A percentile compares a stretch with the other conserved stretches of the same genome.
These are phyloP conservation scores for Ziziphus jujuba DNA, from an alignment of 306 rosid species.

Conservation along the genomic window DNA sequence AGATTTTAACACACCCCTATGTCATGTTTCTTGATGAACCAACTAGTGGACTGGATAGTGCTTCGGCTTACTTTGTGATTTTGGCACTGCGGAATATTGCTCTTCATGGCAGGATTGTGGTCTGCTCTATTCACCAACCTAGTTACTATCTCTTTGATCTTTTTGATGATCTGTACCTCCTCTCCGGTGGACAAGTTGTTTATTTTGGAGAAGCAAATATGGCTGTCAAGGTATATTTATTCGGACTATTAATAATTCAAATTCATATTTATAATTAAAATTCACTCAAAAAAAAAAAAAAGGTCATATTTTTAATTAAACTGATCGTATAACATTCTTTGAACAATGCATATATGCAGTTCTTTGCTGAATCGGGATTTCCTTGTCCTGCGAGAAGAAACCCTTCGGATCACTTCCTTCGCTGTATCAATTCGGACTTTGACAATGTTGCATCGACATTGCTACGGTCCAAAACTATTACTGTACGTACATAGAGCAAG, in stretches of 20 bases:
- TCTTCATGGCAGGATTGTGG: slow-evolving; percentile 22
- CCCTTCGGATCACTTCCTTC: slow-evolving; percentile 35
- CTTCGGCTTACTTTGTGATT: slow-evolving; percentile 33
- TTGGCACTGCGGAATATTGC: slow-evolving; percentile 28
- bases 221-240: slow-evolving; percentile 26
- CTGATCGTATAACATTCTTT: too few relatives aligned
- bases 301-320: too few relatives aligned
- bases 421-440: slow-evolving; percentile 31
- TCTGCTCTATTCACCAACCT: slow-evolving; percentile 31
- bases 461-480: background rate
- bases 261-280: too few relatives aligned
- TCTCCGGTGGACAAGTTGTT: slow-evolving; percentile 28
- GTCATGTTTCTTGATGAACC: slow-evolving; percentile 33
- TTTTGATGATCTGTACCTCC: slow-evolving; percentile 22
- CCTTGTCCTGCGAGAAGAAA: slow-evolving; percentile 29
- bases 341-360: too few relatives aligned
- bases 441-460: slow-evolving; percentile 7
- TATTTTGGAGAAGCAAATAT: slow-evolving; percentile 29
- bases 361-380: slow-evolving; percentile 25
- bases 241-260: too few relatives aligned
- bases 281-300: too few relatives aligned
- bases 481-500: background rate
- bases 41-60: slow-evolving; percentile 30
- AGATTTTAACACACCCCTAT: slow-evolving; percentile 20
- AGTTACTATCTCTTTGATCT: slow-evolving; percentile 26